Base-by-base conservation (phyloP, 345 rosid species). In the Kernera saxatilis region DNA sequence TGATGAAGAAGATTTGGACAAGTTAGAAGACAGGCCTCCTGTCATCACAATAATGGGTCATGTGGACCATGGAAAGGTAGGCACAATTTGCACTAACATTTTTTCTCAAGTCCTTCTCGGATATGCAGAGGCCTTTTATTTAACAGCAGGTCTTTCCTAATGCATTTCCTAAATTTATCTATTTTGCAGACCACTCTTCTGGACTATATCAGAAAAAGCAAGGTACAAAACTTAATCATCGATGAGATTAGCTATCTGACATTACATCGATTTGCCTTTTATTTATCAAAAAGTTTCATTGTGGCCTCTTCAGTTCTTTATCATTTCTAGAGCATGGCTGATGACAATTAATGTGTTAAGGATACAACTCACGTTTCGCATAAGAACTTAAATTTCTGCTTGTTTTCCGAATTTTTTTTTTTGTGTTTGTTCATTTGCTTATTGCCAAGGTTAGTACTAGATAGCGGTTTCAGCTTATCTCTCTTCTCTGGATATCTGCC, bases 31-130 rank as follows among this genome's bases (percentile, higher is more conserved):
- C 51, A 89, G 99, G 63, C 97, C 99, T 78, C 99, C 99, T 73
- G 96, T 94, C 58, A 88, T 94, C 70, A 94, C 99, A n/a, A 94
- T 94, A 70, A 94, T 94, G 99, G 99, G 99, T 74, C 99, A 94
- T 74, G 99, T 94, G 18, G 99, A 94, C 78, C 99, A 94, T 56
- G 99, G 99, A 78, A 94, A 94, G 90, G 99, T 87, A 78, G 67
- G 78, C 49, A 27, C 25, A 66, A 4, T 58, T 60, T 62, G 19
- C 57, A 26, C 27, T 44, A 10, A 27, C 18, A 2, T 15, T 52
- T 21, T 21, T 37, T 41, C 48, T 67, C 50, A 52, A 40, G n/a
- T 75, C 36, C 36, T 55, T 25, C 45, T 36, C 29, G 21, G 63
- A 43, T 18, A 75, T 44, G 17, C 22, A 18, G 27, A 53, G 19